Percentiles rank a stretch among this genome's conserved stretches.
Evolutionary conservation across 345 rosid species (phyloP).

Genomic region (Syzygium oleosum): DNA sequence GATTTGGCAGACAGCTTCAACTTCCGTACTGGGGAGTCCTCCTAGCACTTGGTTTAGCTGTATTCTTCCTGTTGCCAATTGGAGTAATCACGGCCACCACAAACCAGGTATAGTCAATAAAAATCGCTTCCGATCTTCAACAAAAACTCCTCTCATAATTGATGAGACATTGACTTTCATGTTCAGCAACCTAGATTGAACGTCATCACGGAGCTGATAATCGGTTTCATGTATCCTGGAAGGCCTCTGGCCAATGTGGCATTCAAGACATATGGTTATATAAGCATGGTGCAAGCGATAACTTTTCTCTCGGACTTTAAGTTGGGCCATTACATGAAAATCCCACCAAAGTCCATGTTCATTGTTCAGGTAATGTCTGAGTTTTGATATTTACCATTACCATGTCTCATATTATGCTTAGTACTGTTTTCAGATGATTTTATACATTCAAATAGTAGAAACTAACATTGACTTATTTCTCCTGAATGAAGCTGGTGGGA

Average conservation of each 20-base stretch:
- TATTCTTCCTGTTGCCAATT: conserved; percentile 35
- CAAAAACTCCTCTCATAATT: not conserved
- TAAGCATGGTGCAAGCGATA: conserved; percentile 32
- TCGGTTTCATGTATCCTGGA: conserved; percentile 52
- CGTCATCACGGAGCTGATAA: conserved; percentile 40
- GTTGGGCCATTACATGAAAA: conserved; percentile 55
- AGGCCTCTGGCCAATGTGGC: conserved; percentile 41
- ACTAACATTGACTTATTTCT: not conserved
- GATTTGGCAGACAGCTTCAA: conserved; percentile 33
- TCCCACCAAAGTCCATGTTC: conserved; percentile 54
- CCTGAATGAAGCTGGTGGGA: conserved; percentile 21
- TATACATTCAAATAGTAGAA: not conserved
- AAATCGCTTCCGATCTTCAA: not conserved
- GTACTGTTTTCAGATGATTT: not conserved
- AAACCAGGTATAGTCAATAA: conserved; percentile 21
- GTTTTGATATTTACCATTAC: not conserved
- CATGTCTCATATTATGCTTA: not conserved
- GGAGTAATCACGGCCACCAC: conserved; percentile 56
- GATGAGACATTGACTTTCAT: not conserved
- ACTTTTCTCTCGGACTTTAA: conserved; percentile 43
- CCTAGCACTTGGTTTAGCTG: conserved; percentile 24
- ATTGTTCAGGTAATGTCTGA: conserved; percentile 29
- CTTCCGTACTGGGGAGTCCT: conserved; percentile 60
- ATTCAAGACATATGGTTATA: conserved; percentile 42
- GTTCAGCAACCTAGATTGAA: conserved; percentile 38